Base-by-base conservation (phyloP, 2,329 filamentous ascomycete species). In the Fusarium pseudograminearum region DNA sequence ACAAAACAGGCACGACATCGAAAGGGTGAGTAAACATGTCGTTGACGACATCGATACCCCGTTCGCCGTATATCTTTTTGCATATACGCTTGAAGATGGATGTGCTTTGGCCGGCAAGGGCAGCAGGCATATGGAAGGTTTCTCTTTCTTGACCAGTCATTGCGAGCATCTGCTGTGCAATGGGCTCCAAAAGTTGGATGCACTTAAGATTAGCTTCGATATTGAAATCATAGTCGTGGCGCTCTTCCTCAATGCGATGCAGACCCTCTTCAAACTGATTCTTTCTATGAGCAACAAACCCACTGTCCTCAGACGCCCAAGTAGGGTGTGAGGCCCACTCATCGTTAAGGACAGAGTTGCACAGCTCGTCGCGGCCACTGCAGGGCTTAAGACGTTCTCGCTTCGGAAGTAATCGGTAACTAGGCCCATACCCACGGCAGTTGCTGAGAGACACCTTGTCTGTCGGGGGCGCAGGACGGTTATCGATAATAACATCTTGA, bases 271-370 rank as follows among this genome's bases (percentile, higher is more conserved):
- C 96, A 70, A 92, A 97, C 57, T 91, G 89, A 74, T 99, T 99
- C 86, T 99, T 99, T 67, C 95, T 90, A 81, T 99, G 96, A 15
- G 96, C 96, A 63, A 99, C 95, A 74, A 99, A 99, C 1, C 96
- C 96, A 45, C 93, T 97, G 77, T 99, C 96, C 80, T 99, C 96
- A 2, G 95, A 98, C 3, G 95, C 96, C 96, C 96, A 99, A 0
- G 96, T 99, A 5, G 96, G 96, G 81, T 99, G 96, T 28, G 95
- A 98, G 3, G 96, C 96, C 96, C 96, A 99, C 72, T 98, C 93
- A 73, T 99, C 96, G 71, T 99, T 99, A 57, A 99, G 85, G 1
- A 99, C 95, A 26, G 91, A 91, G 72, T 93, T 91, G 81, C 96
- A 99, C 72, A 99, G 90, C 78, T 97, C 94, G 76, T 99, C 96